Conservation (phyloP, 179 eudicot genomes). For the Beta corolliflora region DNA sequence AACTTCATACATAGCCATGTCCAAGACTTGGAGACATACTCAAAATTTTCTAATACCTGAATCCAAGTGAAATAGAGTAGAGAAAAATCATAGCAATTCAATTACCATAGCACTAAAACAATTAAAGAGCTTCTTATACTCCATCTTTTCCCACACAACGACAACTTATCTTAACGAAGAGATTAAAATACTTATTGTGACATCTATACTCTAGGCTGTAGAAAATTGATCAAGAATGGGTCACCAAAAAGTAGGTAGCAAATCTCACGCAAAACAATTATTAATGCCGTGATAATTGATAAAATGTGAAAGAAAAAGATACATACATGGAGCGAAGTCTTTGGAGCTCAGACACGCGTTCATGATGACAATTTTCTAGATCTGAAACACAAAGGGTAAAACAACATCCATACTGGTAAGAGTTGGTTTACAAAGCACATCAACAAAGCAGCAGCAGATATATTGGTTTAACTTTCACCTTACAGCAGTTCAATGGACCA, state of each 20-base stretch:
- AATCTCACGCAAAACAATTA: constrained; percentile 11
- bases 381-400: constrained; percentile 45
- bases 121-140: neutral
- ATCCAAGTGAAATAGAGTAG: neutral
- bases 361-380: constrained; percentile 82
- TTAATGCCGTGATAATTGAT: neutral
- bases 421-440: neutral
- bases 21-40: too few relatives aligned
- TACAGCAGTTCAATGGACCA: neutral
- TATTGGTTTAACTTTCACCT: too few relatives aligned
- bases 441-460: too few relatives aligned
- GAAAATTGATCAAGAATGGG: neutral
- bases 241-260: neutral
- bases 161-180: neutral
- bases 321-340: constrained; percentile 95
- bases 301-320: neutral
- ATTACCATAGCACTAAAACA: neutral
- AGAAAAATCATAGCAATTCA: neutral
- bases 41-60: too few relatives aligned
- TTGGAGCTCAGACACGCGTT: constrained; percentile 95
- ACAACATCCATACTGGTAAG: constrained; percentile 10
- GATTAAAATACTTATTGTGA: neutral
- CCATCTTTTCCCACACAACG: neutral
- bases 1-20: too few relatives aligned
- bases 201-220: neutral